Percentiles rank a stretch among this genome's conserved stretches.
Conservation (phyloP, 345 rosid genomes). For the Angophora floribunda region DNA sequence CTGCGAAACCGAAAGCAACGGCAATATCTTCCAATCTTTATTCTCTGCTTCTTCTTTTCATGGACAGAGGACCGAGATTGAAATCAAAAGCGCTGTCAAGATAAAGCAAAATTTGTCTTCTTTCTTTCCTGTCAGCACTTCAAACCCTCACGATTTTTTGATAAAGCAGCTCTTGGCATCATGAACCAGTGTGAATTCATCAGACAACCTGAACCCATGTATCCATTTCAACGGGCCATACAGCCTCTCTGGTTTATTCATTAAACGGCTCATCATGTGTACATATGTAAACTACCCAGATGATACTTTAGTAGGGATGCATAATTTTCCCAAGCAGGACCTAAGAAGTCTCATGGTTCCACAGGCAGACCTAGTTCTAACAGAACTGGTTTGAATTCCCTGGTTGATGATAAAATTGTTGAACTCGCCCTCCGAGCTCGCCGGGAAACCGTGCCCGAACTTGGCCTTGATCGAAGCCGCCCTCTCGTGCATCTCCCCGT, state of each 20-base stretch:
- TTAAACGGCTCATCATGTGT: neutral
- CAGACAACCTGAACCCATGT: neutral
- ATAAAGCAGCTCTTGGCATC: neutral
- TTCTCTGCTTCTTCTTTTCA: neutral
- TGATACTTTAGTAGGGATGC: neutral
- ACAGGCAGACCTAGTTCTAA: accelerated
- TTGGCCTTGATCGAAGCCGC: neutral
- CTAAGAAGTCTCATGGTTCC: neutral
- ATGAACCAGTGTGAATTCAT: neutral
- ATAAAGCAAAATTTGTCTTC: neutral
- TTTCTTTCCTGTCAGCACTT: neutral
- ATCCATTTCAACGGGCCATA: neutral
- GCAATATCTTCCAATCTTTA: neutral
- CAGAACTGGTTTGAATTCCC: neutral
- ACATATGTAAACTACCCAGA: neutral
- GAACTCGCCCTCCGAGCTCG: conserved; percentile 3
- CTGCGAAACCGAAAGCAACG: neutral
- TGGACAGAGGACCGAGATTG: neutral
- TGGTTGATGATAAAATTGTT: conserved; percentile 4
- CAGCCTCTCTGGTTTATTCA: neutral
- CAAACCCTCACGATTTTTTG: neutral
- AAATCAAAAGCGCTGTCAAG: neutral
- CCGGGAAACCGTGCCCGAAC: conserved; percentile 18
- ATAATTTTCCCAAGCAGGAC: neutral
- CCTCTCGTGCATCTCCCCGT: conserved; percentile 10